Base-by-base conservation (phyloP, 2,329 filamentous ascomycete genomes). In the Sporothrix pallida region DNA sequence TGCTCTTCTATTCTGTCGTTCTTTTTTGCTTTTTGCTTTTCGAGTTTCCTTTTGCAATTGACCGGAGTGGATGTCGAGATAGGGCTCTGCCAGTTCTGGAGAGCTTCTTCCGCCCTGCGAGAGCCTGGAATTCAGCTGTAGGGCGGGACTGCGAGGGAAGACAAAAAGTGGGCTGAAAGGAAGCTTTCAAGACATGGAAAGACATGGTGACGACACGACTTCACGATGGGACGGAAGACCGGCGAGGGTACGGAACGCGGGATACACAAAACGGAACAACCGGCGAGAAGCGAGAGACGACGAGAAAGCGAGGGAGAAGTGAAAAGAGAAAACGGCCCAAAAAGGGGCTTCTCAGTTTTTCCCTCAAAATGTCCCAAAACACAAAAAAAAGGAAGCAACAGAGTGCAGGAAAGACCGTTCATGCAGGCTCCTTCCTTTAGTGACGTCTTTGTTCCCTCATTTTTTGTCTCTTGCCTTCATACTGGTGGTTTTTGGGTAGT, bases 401-500 rank as follows among this genome's bases (percentile, higher is more conserved):
- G 3, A 37, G 31, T 7, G 31, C 7, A 37, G 31, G 31, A 37
- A 37, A 7, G 31, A 37, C 2, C 31, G 46, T n/a, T 68, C 65
- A 52, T 68, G 65, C 65, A 68, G 20, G 65, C 46, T 52, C 65
- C 65, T 68, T 68, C 65, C 65, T 20, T 52, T n/a, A 17, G 65
- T 63, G 46, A 52, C 46, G 46, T 68, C 65, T 37, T 68, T 52
- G 20, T 31, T 50, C 12, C 7, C 63, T 50, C 20, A 31, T 23
- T 44, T 37, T 52, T 52, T 52, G 46, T 12, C 23, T 23, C 6
- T 68, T 46, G 58, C 17, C 10, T 5, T 37, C 4, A 1, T 37
- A 7, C 31, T 37, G 31, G 31, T 37, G 7, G 31, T 37, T 37
- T 7, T 37, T 37, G 31, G 31, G 31, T 7, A 37, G 31, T 37